Conservation (phyloP, 306 rosid species). For the Sicyos edulis region DNA sequence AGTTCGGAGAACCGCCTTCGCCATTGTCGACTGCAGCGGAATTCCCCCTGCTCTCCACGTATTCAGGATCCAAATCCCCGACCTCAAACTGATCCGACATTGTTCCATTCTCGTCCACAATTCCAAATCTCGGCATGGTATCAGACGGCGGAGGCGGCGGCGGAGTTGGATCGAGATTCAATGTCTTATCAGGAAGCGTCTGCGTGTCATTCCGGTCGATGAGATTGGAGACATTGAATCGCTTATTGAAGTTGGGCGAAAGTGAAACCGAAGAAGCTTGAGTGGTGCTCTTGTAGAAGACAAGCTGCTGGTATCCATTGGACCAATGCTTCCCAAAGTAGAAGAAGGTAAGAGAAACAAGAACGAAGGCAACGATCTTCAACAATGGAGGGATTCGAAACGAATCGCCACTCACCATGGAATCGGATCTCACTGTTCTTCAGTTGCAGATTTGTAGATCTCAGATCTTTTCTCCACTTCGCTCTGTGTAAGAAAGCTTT, state of each 20-base stretch:
- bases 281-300: conserved; percentile 43
- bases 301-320: conserved; percentile 63
- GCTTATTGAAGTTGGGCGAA: conserved; percentile 55
- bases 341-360: conserved; percentile 53
- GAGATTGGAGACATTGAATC: conserved; percentile 40
- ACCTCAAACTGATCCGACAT: conserved; percentile 69
- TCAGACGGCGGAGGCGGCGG: conserved; percentile 35
- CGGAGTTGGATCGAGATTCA: conserved; percentile 2
- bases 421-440: conserved; percentile 27
- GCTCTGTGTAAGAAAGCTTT: not conserved
- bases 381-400: conserved; percentile 28
- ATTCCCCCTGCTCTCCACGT: conserved; percentile 25
- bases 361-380: conserved; percentile 39
- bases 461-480: not conserved
- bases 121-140: conserved; percentile 45
- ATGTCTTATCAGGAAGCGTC: conserved; percentile 25
- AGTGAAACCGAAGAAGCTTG: conserved; percentile 35
- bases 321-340: conserved; percentile 81
- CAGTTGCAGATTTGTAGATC: conserved; percentile 19
- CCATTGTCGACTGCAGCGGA: conserved; percentile 22
- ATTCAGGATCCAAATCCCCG: conserved; percentile 47
- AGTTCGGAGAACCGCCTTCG: conserved; percentile 16
- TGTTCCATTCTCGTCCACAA: conserved; percentile 62
- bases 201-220: conserved; percentile 29
- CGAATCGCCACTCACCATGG: conserved; percentile 32